phyloP scores from a whole-genome alignment of 2,329 filamentous ascomycete genomes.

The Hypoxylon sp. region DNA sequence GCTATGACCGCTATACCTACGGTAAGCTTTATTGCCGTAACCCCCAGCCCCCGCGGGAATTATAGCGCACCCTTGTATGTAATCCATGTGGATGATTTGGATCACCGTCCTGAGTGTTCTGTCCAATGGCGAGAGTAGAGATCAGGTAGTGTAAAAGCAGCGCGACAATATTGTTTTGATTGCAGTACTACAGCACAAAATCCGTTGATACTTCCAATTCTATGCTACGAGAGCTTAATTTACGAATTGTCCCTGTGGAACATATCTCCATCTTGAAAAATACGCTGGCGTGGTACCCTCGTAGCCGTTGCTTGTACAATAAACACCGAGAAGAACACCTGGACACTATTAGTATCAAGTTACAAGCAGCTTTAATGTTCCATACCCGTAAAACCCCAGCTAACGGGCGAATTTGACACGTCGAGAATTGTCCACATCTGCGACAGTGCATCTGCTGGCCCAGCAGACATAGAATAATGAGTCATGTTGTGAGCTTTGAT shows the following conservation, averaged over 20 bases:
- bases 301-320: constrained; percentile 67
- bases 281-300: constrained; percentile 62
- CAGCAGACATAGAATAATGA: constrained; percentile 61
- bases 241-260: constrained; percentile 56
- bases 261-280: constrained; percentile 65
- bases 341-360: constrained; percentile 25
- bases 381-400: constrained; percentile 60
- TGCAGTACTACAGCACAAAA: not conserved
- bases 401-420: constrained; percentile 57
- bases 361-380: not conserved
- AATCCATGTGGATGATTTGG: too few species aligned
- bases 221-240: constrained; percentile 42
- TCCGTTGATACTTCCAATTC: not conserved
- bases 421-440: constrained; percentile 54
- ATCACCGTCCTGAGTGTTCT: too few species aligned
- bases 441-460: constrained; percentile 53
- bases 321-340: constrained; percentile 67
- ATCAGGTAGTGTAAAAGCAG: too few species aligned
- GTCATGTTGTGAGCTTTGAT: constrained; percentile 63
- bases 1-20: too few species aligned
- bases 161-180: not conserved
- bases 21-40: too few species aligned
- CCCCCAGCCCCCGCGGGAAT: too few species aligned
- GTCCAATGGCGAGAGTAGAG: too few species aligned
- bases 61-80: too few species aligned